These are phyloP conservation scores for Lyophyllum semitale DNA, from an alignment of 768 basidiomycete species.

Conservation along the genomic window DNA sequence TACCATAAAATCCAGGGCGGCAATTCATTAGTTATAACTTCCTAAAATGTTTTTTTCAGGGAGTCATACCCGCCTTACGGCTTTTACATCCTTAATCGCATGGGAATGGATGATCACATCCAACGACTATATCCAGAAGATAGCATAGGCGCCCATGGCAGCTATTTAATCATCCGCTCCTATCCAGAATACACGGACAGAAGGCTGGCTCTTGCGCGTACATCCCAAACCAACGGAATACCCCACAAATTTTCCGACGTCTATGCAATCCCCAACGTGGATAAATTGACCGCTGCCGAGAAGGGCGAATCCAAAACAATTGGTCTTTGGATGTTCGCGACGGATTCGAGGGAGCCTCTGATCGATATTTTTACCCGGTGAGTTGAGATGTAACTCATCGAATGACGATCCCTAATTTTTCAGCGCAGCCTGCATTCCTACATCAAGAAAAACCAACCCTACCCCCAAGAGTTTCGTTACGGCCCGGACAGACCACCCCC, in stretches of 20 bases:
- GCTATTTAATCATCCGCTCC: constrained; percentile 72
- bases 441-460: constrained; percentile 64
- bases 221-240: constrained; percentile 30
- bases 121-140: constrained; percentile 80
- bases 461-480: constrained; percentile 73
- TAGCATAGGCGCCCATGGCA: constrained; percentile 60
- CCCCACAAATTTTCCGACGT: constrained; percentile 51
- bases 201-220: constrained; percentile 41
- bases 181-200: constrained; percentile 67
- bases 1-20: not conserved
- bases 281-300: constrained; percentile 43
- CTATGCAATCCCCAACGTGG: constrained; percentile 48
- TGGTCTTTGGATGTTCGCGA: constrained; percentile 76
- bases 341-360: constrained; percentile 70
- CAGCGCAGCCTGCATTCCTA: constrained; percentile 56
- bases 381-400: constrained; percentile 8
- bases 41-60: constrained; percentile 37
- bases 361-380: constrained; percentile 37
- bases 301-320: constrained; percentile 62
- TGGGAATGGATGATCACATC: constrained; percentile 77
- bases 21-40: not conserved
- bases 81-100: constrained; percentile 81
- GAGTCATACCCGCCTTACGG: constrained; percentile 82
- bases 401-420: constrained; percentile 3
- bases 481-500: constrained; percentile 69